Base-by-base conservation (phyloP, 208 protist genomes). In the Crithidia sp. region DNA sequence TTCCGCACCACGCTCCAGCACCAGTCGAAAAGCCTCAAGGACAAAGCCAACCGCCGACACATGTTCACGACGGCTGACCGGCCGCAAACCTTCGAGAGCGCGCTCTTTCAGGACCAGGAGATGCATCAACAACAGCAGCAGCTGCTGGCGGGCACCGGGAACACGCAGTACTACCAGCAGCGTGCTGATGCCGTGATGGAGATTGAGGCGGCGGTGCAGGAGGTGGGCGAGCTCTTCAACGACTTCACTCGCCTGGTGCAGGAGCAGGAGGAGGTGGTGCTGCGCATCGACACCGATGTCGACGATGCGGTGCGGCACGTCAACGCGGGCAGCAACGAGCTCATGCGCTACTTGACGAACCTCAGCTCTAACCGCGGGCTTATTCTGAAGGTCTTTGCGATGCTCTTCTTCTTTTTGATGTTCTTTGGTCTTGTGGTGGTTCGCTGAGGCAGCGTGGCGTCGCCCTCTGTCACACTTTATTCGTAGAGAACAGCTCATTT, bases 371-470 rank as follows among this genome's bases (percentile, higher is more conserved):
- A 98, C 70, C 85, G 96, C 28, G 83, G 86, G 7, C 83, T 98
- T n/a, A 98, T 98, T 73, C 66, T 98, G 71, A 98, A 97, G 75
- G 84, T 98, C 39, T 95, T 98, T 75, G 91, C 81, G 14, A 77
- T 98, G 12, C 74, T 98, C 19, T 91, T 98, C 57, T 79, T 97
- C 37, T 98, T 98, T 65, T 81, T 98, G 19, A 72, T 98, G 7
- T 86, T 98, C 19, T 98, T 98, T 80, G 92, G 91, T 41, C 78
- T 97, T 60, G 53, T 97, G 10, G 88, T 97, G 52, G 91, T 97
- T n/a, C 84, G 89, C 2, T 97, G 69, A 89, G 4, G 12, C 28
- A 28, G 28, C 28, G 28, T 28, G 28, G 28, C 28, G 28, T 28
- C 28, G 28, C 28, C 28, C 28, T 28, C 28, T 28, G 28, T 28